These are phyloP conservation scores for Schizophyllum commune DNA, from an alignment of 1,284 basidiomycete species.

Conservation along the genomic window DNA sequence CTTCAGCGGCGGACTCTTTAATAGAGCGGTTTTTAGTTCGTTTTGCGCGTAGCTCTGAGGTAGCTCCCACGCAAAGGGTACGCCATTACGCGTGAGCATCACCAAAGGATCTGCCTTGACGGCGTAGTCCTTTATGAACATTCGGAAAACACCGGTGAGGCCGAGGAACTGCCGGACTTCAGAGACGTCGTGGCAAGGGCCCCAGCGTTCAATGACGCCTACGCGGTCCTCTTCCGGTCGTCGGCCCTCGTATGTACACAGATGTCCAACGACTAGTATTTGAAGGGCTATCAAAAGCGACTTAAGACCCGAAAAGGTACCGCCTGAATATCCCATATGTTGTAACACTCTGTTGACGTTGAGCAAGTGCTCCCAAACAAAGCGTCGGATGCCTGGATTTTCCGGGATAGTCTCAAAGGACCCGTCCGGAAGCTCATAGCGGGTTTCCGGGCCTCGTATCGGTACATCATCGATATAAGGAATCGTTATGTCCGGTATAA, in stretches of 20 bases:
- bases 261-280: conserved; percentile 19
- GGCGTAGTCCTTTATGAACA: conserved; percentile 24
- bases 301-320: conserved; percentile 21
- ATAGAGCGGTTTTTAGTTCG: conserved; percentile 20
- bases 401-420: conserved; percentile 14
- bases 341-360: conserved; percentile 20
- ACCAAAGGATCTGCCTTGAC: conserved; percentile 16
- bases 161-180: conserved; percentile 24
- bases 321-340: conserved; percentile 18
- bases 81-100: conserved; percentile 20
- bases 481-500: conserved; percentile 17
- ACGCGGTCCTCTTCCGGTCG: conserved; percentile 17
- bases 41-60: conserved; percentile 17
- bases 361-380: conserved; percentile 21
- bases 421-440: conserved; percentile 15
- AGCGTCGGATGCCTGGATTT: conserved; percentile 17
- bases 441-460: conserved; percentile 15
- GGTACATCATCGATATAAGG: conserved; percentile 21
- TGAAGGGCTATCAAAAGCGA: conserved; percentile 13
- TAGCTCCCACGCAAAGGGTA: conserved; percentile 16
- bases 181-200: conserved; percentile 13
- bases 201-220: conserved; percentile 17
- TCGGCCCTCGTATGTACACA: conserved; percentile 18
- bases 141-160: conserved; percentile 16
- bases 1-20: conserved; percentile 14